Percentiles rank a stretch among this genome's conserved stretches.
These are phyloP conservation scores for Podospora bellae-mahoneyi DNA, from an alignment of 495 filamentous ascomycete genomes.

Conservation along the genomic window DNA sequence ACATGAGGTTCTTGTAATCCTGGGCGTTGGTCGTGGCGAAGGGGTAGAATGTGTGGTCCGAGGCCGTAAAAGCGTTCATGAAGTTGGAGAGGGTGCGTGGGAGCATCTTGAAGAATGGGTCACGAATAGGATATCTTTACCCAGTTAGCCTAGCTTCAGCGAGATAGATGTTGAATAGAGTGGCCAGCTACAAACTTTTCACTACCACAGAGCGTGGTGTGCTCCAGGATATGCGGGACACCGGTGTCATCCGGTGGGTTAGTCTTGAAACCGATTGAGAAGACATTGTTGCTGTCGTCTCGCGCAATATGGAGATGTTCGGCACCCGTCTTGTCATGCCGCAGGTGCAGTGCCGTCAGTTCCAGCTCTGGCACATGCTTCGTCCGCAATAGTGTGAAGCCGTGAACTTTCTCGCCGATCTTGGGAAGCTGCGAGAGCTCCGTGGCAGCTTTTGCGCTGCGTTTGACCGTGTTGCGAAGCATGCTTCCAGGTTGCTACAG, in stretches of 20 bases:
- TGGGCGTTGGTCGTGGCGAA: conserved; percentile 97
- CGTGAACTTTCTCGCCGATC: conserved; percentile 80
- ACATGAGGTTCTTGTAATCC: conserved; percentile 93
- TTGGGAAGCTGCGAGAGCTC: conserved; percentile 68
- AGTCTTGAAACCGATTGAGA: conserved; percentile 97
- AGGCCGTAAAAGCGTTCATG: conserved; percentile 97
- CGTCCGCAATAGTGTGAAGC: conserved; percentile 81
- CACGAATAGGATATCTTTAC: conserved; percentile 82
- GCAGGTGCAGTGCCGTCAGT: conserved; percentile 81
- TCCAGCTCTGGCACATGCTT: conserved; percentile 94
- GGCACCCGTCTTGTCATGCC: conserved; percentile 89
- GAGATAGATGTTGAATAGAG: not conserved
- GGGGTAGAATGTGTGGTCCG: conserved; percentile 96
- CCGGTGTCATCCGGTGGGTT: conserved; percentile 96
- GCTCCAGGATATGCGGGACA: conserved; percentile 94
- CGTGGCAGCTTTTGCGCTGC: conserved; percentile 61
- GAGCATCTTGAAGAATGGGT: conserved; percentile 99
- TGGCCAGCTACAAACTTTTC: conserved; percentile 63
- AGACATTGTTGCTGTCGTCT: conserved; percentile 98
- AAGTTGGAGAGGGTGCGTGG: conserved; percentile 96
- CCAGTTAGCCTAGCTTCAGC: not conserved
- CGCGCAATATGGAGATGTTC: conserved; percentile 93
- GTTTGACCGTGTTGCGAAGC: conserved; percentile 49
- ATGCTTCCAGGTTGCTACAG: conserved; percentile 30
- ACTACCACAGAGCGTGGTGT: conserved; percentile 95